Evolutionary conservation across 2,329 filamentous ascomycete genomes (phyloP), one percentile per base, ranked within the genome.

Genomic region (Ophiostoma sp.): DNA sequence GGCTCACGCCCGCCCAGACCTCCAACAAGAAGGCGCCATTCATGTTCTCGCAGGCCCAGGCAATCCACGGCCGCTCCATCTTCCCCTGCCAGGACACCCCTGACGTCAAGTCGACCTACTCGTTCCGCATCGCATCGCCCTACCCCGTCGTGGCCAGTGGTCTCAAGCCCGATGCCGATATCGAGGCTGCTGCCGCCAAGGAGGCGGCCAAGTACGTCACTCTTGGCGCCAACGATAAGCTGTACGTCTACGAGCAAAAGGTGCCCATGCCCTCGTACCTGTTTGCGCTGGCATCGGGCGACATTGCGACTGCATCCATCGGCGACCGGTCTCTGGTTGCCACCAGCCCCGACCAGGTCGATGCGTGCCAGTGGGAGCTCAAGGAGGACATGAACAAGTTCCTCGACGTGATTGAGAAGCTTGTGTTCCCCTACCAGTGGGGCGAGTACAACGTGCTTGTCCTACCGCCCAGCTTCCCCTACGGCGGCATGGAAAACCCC

Each of bases 61-160:
- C 94, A 69, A 98, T 97, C 76, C 94, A 98, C 77, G 93, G 92
- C 62, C 89, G 95, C 72, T 96, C 93, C 67, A 87, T 98, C 72
- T 96, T 98, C 79, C 95, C 95, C 7, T 98, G 94, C 80, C 94
- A 98, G 82, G 95, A 99, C 78, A 98, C 95, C 0, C 95, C 95
- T 3, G 94, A 97, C 78, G 91, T 97, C 76, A 99, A 99, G 83
- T 93, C 92, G n/a, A 96, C 93, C 1, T 93, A 94, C 80, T 89
- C 89, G 73, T 97, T 97, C 83, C 91, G 90, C 76, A 90, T 99
- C 77, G 89, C 89, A 35, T 97, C 93, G 33, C 88, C 90, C 5
- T 85, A 97, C 17, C 93, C 93, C 0, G 94, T 97, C n/a, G 87
- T 98, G 70, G 94, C 94, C 41, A 96, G 93, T 76, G 95, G 95